Base-by-base conservation (phyloP, 306 rosid species). In the Cicer arietinum region DNA sequence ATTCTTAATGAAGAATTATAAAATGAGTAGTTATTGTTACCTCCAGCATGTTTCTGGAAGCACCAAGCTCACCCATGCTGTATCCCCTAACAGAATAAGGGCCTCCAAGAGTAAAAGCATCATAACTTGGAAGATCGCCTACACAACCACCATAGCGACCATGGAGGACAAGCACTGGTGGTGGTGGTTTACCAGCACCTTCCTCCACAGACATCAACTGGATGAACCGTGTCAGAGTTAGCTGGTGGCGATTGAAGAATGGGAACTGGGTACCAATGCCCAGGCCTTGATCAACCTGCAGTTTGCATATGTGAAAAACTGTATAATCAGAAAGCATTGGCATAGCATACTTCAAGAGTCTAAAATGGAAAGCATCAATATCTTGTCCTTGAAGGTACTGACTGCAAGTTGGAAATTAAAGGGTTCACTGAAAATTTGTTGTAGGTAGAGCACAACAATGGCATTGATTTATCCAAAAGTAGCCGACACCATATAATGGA, bases 31-130 rank as follows among this genome's bases (percentile, higher is more conserved):
- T 69, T 47, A 22, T 73, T 65, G 80, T 59, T 85, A 94, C 99
- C 99, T 94, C 99, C 7, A 94, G 85, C 82, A 92, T 92, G 79
- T 92, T 88, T 90, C 99, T 86, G 6, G 97, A 91, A 3, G 97
- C 96, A 1, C 98, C 99, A 51, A 94, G 80, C 87, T 94, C 97
- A 45, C 99, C 99, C 99, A 94, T 92, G 84, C 85, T 89, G 82
- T 94, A 94, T 68, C 99, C 99, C 83, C 99, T 89, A 25, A 94
- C 99, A 37, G 99, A 94, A 77, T 94, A 94, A 69, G 99, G 99
- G 4, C 99, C 99, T 1, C 99, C 99, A 3, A 94, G 96, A 61
- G 95, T 88, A 87, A 94, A 94, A 75, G 99, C 96, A 75, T 94
- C 99, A 42, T 94, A 94, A 67, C 97, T 92, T 53, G 99, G 97